These are phyloP conservation scores for Colletotrichum filicis DNA, from an alignment of 2,329 filamentous ascomycete genomes.

Conservation along the genomic window DNA sequence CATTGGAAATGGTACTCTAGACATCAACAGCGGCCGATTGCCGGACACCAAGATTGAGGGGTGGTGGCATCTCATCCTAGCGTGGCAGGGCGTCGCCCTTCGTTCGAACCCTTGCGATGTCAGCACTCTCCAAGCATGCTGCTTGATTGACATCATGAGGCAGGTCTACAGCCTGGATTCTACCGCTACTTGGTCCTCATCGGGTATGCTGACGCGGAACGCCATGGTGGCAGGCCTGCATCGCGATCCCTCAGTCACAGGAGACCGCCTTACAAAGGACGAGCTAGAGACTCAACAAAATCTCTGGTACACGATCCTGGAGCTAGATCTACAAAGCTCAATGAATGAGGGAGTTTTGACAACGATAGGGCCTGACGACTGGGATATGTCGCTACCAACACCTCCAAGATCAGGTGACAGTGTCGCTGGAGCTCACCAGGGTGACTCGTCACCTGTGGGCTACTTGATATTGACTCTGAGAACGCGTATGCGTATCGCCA, in stretches of 20 bases:
- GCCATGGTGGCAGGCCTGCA: conserved; percentile 1
- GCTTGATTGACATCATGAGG: not conserved
- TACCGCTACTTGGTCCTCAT: not conserved
- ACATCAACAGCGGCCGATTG: conserved; percentile 65
- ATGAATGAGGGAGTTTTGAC: not conserved
- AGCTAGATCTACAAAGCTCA: not conserved
- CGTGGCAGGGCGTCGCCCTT: conserved; percentile 65
- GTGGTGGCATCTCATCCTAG: conserved; percentile 65
- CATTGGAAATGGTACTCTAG: conserved; percentile 53
- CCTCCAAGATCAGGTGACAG: no score
- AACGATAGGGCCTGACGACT: not conserved
- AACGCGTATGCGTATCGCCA: not conserved
- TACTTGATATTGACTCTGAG: not conserved
- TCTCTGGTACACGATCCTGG: not conserved
- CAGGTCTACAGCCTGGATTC: not conserved
- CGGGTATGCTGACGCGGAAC: not conserved
- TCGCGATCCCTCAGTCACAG: not conserved
- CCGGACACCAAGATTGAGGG: conserved; percentile 63
- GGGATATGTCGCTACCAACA: not conserved
- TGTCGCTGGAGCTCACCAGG: not conserved
- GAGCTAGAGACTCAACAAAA: not conserved
- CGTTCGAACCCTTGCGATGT: not conserved
- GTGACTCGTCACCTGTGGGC: not conserved
- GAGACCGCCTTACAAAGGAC: not conserved
- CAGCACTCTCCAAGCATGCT: not conserved